Evolutionary conservation across 208 protist species (phyloP).

Genomic region (Wallacemonas sp.): DNA sequence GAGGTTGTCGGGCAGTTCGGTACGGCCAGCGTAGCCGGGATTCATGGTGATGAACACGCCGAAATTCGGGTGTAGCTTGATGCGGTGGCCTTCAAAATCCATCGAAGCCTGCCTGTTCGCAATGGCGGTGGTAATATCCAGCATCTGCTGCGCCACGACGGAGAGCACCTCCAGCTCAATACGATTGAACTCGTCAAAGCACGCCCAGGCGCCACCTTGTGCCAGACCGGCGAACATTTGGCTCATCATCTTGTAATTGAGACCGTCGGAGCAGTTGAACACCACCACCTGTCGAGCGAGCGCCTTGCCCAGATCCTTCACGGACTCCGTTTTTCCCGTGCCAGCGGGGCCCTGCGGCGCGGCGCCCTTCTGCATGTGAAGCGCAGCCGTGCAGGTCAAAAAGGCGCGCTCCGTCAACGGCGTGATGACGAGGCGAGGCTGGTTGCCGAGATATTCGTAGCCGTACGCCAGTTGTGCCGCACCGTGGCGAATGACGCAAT

Average conservation of each 20-base stretch:
- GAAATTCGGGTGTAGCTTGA: constrained; percentile 92
- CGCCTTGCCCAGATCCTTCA: constrained; percentile 94
- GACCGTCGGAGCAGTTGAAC: constrained; percentile 96
- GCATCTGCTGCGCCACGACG: constrained; percentile 94
- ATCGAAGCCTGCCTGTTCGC: constrained; percentile 71
- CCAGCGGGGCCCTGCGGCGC: constrained; percentile 94
- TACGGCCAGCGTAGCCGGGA: constrained; percentile 96
- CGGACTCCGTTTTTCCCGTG: constrained; percentile 97
- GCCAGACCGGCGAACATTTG: constrained; percentile 96
- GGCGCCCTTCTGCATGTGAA: constrained; percentile 93
- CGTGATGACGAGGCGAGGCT: constrained; percentile 95
- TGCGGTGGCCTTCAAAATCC: constrained; percentile 92
- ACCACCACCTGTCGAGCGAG: constrained; percentile 93
- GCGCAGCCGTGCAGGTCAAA: constrained; percentile 91
- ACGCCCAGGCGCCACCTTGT: constrained; percentile 92
- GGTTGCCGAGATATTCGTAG: constrained; percentile 97
- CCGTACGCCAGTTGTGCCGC: constrained; percentile 88
- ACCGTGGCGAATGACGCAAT: constrained; percentile 85
- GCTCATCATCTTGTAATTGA: constrained; percentile 95
- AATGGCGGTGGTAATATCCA: constrained; percentile 93
- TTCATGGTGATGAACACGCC: constrained; percentile 98
- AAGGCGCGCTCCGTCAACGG: constrained; percentile 96
- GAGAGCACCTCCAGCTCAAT: constrained; percentile 95
- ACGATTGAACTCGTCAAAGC: constrained; percentile 97
- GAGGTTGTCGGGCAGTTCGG: constrained; percentile 97